Evolutionary conservation across 352 stramenopile genomes (phyloP), one percentile per base, ranked within the genome.

Genomic region (Pythium myriotylum): DNA sequence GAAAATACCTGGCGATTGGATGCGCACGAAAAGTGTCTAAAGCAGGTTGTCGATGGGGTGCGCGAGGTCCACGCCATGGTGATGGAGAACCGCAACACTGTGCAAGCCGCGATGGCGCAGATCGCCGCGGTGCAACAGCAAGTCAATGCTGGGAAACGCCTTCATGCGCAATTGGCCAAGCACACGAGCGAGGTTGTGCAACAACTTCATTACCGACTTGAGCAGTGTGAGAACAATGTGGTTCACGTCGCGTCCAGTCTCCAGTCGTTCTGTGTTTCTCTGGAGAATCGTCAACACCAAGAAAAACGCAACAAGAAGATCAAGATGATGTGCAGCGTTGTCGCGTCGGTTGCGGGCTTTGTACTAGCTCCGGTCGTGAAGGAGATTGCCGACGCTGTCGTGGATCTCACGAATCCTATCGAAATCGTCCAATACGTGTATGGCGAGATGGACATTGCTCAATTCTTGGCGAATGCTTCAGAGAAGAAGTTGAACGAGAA

Each of bases 341-440:
- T 73, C 20, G 66, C 61, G 19, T 62, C 66, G 0, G 23, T 69
- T 1, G 51, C 54, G 4, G 67, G 67, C 2, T 74, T 74, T 29
- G 56, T 65, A 13, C 55, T 70, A 24, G 61, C 62, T 12, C 67
- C 67, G 2, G 51, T 67, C 2, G 41, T 73, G 16, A 73, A 74
- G 23, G 40, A 67, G n/a, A 57, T 61, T 16, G 64, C 62, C 20
- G 62, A 74, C 56, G 50, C 56, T 14, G 48, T 70, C 10, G 60
- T 70, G n/a, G 62, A 74, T 37, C 41, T 74, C 1, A 23, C 67
- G n/a, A 70, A 70, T 24, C 67, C 67, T 16, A 27, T 74, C 7
- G 56, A 65, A 19, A 54, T 70, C 20, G 67, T 65, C 26, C 26
- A 55, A 12, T 52, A 59, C 14, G 53, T 61, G 5, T 70, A 63